These are phyloP conservation scores for Septoria petroselini DNA, from an alignment of 2,329 filamentous ascomycete species.

Conservation along the genomic window DNA sequence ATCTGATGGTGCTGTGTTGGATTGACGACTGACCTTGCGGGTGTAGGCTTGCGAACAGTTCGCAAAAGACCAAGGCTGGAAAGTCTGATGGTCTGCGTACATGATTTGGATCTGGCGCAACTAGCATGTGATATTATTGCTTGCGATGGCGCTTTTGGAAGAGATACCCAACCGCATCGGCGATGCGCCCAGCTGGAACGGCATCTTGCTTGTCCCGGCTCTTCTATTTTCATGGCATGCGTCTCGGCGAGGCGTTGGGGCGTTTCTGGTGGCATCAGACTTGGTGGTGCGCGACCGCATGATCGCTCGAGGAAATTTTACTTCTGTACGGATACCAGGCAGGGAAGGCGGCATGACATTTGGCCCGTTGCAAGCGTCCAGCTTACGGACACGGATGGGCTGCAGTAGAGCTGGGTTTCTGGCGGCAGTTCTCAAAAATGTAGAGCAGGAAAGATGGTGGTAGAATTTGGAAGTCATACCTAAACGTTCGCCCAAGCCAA, in stretches of 20 bases:
- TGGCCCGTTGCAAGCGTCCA: background rate
- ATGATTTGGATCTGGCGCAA: constrained; percentile 11
- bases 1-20: background rate
- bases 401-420: background rate
- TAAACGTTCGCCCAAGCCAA: background rate
- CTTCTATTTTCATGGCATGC: constrained; percentile 15
- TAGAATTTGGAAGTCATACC: background rate
- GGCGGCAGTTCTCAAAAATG: background rate
- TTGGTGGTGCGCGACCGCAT: constrained; percentile 7
- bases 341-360: background rate
- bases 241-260: constrained; percentile 24
- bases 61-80: constrained; percentile 74
- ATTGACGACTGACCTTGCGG: background rate
- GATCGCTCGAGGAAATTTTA: background rate
- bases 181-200: constrained; percentile 16
- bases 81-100: constrained; percentile 27
- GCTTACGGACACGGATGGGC: background rate
- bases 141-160: constrained; percentile 12
- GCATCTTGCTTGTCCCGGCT: constrained; percentile 5
- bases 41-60: constrained; percentile 80
- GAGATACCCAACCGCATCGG: constrained; percentile 23
- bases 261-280: constrained; percentile 6
- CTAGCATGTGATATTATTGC: constrained; percentile 17
- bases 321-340: constrained; percentile 12
- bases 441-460: background rate